A percentile compares a stretch with the other conserved stretches of the same genome.
These are phyloP conservation scores for Phymatotrichopsis omnivora DNA, from an alignment of 2,329 filamentous ascomycete genomes.

Conservation along the genomic window DNA sequence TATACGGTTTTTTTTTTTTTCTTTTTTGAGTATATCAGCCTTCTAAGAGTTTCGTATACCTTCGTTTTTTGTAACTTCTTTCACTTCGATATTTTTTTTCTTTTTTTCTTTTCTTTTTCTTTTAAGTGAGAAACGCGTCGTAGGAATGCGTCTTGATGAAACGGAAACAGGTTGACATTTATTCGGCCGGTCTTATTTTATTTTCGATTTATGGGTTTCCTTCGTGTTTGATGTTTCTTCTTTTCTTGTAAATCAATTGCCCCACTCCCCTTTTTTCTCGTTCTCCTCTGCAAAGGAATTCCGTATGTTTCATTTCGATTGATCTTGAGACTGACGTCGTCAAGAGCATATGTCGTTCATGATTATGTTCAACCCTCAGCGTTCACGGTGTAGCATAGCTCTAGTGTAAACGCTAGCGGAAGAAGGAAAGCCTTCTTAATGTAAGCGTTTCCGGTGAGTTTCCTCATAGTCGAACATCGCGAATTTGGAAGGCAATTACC, in stretches of 20 bases:
- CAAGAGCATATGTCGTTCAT: slow-evolving; percentile 4
- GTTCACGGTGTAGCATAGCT: neutral
- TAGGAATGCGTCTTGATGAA: neutral
- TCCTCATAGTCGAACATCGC: neutral
- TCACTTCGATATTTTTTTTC: slow-evolving; percentile 6
- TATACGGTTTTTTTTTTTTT: too few relatives aligned
- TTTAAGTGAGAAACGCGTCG: neutral
- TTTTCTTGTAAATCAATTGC: neutral
- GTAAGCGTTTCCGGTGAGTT: slow-evolving; percentile 1
- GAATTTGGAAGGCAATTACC: slow-evolving; percentile 1
- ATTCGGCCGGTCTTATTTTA: neutral
- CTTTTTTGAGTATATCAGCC: too few relatives aligned
- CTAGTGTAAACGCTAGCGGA: slow-evolving; percentile 3
- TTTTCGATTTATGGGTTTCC: slow-evolving; percentile 1
- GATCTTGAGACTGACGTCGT: slow-evolving; percentile 6
- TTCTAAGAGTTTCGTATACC: too few relatives aligned
- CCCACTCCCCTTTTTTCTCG: slow-evolving; percentile 6
- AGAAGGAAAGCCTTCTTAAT: slow-evolving; percentile 1
- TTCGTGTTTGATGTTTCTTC: slow-evolving; percentile 4
- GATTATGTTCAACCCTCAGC: neutral
- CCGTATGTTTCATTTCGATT: slow-evolving; percentile 8
- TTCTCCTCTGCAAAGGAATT: slow-evolving; percentile 11
- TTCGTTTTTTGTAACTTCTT: neutral
- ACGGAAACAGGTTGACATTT: neutral
- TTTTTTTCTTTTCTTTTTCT: neutral